Base-by-base conservation (phyloP, 2,329 filamentous ascomycete species). In the Aureobasidium sp. region DNA sequence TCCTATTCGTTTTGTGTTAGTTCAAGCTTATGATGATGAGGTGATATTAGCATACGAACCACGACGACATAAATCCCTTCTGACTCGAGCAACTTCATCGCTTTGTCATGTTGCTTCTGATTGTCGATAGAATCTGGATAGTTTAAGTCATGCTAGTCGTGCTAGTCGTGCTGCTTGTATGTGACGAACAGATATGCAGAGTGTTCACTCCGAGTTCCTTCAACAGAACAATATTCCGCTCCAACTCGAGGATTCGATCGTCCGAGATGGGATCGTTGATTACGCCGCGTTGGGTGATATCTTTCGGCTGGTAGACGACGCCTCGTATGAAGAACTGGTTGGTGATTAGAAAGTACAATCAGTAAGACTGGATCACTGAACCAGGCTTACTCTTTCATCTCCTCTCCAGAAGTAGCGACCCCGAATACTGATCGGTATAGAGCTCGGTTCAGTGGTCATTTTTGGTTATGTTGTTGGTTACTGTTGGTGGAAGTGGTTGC, bases 11-110 rank as follows among this genome's bases (percentile, higher is more conserved):
- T 27, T 9, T 25, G 29, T 31, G 13, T 42, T 27, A 25, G 36
- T 43, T 6, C 20, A 23, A 7, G 18, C 7, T 11, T 58, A 25
- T 15, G 25, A 18, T 15, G 10, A 9, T n/a, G 31, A 9, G 33
- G 7, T 11, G 16, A 11, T 29, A 20, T 15, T 25, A 38, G 4
- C 31, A 16, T 20, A 48, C 68, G 53, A 4, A 70, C 69, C 36
- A 48, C 33, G 18, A 69, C 38, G 20, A 69, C 68, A 43, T 69
- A 65, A 3, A 69, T 68, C 10, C 68, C 66, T 0, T 68, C 69
- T 27, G 67, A 48, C n/a, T 54, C 68, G 11, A 70, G 55, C n/a
- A 70, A 16, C 25, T 65, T 67, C 69, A 70, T 70, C 11, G 68
- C 65, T 42, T 47, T 45, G 15, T n/a, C 58, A 25, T 66, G 68